These are phyloP conservation scores for Talaromyces sp. DNA, from an alignment of 2,329 filamentous ascomycete genomes.

Conservation along the genomic window DNA sequence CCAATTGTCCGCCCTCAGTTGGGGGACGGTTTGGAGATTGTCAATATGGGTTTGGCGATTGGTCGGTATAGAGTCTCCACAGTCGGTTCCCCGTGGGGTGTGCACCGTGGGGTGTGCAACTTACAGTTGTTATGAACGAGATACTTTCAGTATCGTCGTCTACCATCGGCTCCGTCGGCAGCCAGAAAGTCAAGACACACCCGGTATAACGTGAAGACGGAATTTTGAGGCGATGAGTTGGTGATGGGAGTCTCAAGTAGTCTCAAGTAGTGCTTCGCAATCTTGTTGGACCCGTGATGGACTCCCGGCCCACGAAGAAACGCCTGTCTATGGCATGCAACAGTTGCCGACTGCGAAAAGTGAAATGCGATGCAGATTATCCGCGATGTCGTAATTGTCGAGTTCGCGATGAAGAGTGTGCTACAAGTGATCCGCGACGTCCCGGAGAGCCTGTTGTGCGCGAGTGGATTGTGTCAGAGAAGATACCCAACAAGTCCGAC, in stretches of 20 bases:
- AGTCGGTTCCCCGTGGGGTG: conserved; percentile 8
- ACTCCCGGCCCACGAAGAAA: conserved; percentile 13
- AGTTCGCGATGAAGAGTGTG: conserved; percentile 22
- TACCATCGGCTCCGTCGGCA: neutral
- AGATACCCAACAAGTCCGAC: conserved; percentile 4
- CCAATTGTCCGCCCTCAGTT: conserved; percentile 4
- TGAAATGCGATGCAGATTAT: conserved; percentile 29
- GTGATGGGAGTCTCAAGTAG: neutral
- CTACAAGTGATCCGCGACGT: conserved; percentile 26
- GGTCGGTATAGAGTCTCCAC: conserved; percentile 3
- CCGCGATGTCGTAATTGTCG: conserved; percentile 29
- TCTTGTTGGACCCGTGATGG: neutral
- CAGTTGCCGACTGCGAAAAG: conserved; percentile 26
- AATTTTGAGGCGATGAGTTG: neutral
- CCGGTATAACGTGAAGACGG: neutral
- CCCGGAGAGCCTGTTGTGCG: conserved; percentile 16
- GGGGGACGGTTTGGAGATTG: neutral
- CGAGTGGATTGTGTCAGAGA: conserved; percentile 16
- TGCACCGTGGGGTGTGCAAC: neutral
- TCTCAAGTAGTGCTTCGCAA: neutral
- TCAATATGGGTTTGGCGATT: conserved; percentile 2
- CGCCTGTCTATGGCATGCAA: conserved; percentile 27
- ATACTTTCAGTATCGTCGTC: neutral
- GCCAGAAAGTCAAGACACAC: neutral
- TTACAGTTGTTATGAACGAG: neutral